A percentile compares a stretch with the other conserved stretches of the same genome.
These are phyloP conservation scores for Globisporangium alternatum DNA, from an alignment of 352 stramenopile species.

Conservation along the genomic window DNA sequence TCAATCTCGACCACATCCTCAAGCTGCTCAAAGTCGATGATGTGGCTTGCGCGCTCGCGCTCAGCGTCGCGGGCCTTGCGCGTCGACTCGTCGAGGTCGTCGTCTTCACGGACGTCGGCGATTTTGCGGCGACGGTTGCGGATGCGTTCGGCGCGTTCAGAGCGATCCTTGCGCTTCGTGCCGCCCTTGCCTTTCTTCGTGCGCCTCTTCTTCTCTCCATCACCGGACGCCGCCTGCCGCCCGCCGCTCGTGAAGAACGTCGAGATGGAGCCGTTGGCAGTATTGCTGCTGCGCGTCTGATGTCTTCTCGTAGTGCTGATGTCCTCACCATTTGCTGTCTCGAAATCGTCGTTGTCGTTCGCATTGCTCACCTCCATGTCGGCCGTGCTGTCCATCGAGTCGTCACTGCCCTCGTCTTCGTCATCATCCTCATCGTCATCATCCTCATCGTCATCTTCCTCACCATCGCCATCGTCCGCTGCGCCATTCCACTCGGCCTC, in stretches of 20 bases:
- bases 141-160: slow-evolving; percentile 23
- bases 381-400: slow-evolving; percentile 20
- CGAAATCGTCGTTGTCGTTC: slow-evolving; percentile 12
- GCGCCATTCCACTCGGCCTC: slow-evolving; percentile 28
- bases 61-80: slow-evolving; percentile 59
- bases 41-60: slow-evolving; percentile 38
- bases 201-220: slow-evolving; percentile 18
- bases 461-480: slow-evolving; percentile 1
- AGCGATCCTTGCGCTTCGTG: slow-evolving; percentile 25
- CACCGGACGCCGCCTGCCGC: background rate
- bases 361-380: slow-evolving; percentile 18
- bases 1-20: slow-evolving; percentile 33
- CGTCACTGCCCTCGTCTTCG: slow-evolving; percentile 19
- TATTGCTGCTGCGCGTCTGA: background rate
- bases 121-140: slow-evolving; percentile 60
- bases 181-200: slow-evolving; percentile 9
- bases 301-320: background rate
- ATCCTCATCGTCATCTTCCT: slow-evolving; percentile 15
- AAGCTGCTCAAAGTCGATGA: slow-evolving; percentile 31
- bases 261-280: background rate
- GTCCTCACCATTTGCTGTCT: background rate
- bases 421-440: slow-evolving; percentile 25
- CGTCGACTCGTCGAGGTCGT: slow-evolving; percentile 66
- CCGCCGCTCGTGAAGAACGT: slow-evolving; percentile 9
- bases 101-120: slow-evolving; percentile 60